Evolutionary conservation across 805 yeast species (phyloP).

Genomic region (Candida sakaeoensis): DNA sequence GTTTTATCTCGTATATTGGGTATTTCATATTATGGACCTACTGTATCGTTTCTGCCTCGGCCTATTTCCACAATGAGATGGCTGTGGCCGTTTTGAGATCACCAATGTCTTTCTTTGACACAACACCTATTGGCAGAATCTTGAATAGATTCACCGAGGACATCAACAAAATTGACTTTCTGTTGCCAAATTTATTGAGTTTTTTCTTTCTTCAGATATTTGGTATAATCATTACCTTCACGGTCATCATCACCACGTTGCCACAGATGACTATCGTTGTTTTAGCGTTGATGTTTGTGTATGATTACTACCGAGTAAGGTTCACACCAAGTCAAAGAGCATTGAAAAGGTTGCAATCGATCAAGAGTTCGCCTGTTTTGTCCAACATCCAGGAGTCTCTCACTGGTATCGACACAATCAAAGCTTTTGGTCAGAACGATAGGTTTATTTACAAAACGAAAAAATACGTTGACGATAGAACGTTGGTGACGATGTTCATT

Average conservation of each 20-base stretch:
- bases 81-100: constrained; percentile 36
- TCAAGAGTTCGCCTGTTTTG: constrained; percentile 66
- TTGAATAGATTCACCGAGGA: constrained; percentile 81
- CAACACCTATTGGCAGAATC: constrained; percentile 80
- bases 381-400: constrained; percentile 68
- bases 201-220: constrained; percentile 44
- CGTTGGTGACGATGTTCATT: constrained; percentile 65
- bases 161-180: constrained; percentile 64
- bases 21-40: constrained; percentile 28
- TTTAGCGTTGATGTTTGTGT: constrained; percentile 38
- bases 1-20: constrained; percentile 22
- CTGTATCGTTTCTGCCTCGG: constrained; percentile 27
- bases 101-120: constrained; percentile 75
- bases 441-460: constrained; percentile 49
- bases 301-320: constrained; percentile 63
- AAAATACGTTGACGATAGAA: constrained; percentile 42
- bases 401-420: constrained; percentile 62
- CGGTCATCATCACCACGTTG: constrained; percentile 68
- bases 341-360: constrained; percentile 70
- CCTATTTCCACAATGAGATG: constrained; percentile 34
- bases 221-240: constrained; percentile 63
- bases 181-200: constrained; percentile 34
- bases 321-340: constrained; percentile 55
- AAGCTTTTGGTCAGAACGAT: constrained; percentile 47
- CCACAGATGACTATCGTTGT: constrained; percentile 47